A percentile compares a stretch with the other conserved stretches of the same genome.
Evolutionary conservation across 805 yeast species (phyloP).

Genomic region (Wickerhamiella parazyma): DNA sequence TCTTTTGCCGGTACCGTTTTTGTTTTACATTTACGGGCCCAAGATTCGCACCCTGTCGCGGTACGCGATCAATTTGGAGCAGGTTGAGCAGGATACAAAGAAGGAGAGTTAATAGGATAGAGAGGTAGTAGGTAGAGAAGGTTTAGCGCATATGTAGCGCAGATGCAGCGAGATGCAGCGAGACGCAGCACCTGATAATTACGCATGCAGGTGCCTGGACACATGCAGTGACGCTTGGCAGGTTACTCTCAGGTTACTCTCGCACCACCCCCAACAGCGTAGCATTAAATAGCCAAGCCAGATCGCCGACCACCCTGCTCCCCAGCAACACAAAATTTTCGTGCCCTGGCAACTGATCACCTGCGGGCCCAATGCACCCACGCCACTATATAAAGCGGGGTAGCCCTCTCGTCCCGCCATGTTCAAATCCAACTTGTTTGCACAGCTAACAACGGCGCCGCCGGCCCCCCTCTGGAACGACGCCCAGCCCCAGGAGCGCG

Average conservation of each 20-base stretch:
- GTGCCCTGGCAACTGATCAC: background rate
- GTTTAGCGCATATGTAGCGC: too few relatives aligned
- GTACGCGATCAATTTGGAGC: slow-evolving; percentile 14
- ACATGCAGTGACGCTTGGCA: too few relatives aligned
- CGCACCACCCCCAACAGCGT: too few relatives aligned
- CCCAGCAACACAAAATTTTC: background rate
- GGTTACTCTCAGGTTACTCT: too few relatives aligned
- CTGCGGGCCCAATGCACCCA: background rate
- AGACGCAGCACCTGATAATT: too few relatives aligned
- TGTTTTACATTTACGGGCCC: slow-evolving; percentile 39
- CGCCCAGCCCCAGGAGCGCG: background rate
- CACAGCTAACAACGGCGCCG: background rate
- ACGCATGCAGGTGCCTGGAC: too few relatives aligned
- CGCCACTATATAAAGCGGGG: background rate
- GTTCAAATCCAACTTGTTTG: slow-evolving; percentile 4
- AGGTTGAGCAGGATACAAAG: background rate
- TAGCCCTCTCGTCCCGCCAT: background rate
- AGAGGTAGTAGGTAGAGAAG: too few relatives aligned
- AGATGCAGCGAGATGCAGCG: background rate
- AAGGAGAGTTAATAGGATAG: background rate
- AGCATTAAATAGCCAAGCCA: background rate
- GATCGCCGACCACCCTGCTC: background rate
- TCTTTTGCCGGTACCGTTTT: slow-evolving; percentile 43
- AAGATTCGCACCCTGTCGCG: slow-evolving; percentile 15
- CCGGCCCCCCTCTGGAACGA: background rate